These are phyloP conservation scores for Citrus maxima DNA, from an alignment of 345 rosid genomes.

Conservation along the genomic window DNA sequence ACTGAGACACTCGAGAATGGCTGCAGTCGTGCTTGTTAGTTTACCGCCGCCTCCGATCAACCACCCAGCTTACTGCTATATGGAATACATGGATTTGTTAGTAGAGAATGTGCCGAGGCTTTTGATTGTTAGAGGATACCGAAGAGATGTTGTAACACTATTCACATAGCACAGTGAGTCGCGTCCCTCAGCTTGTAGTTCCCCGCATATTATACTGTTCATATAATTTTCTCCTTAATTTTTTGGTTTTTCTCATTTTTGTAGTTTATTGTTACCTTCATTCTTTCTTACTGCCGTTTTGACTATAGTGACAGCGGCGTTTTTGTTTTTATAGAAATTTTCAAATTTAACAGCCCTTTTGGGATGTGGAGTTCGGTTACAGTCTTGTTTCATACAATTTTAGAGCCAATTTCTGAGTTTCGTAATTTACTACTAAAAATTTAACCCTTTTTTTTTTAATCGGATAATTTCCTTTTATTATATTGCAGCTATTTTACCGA, in stretches of 20 bases:
- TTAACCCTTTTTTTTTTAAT: background rate
- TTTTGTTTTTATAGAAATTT: slow-evolving; percentile 7
- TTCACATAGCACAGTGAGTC: slow-evolving; percentile 55
- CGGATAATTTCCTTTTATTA: background rate
- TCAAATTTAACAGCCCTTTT: background rate
- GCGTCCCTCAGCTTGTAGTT: slow-evolving; percentile 1
- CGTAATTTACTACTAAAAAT: background rate
- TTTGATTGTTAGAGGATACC: slow-evolving; percentile 96
- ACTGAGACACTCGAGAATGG: slow-evolving; percentile 76
- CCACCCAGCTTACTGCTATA: slow-evolving; percentile 94
- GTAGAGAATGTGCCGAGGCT: slow-evolving; percentile 94
- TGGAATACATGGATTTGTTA: slow-evolving; percentile 98
- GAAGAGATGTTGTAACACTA: slow-evolving; percentile 93
- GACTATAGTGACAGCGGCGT: background rate
- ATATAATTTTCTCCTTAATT: slow-evolving; percentile 12
- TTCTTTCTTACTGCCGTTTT: slow-evolving; percentile 28
- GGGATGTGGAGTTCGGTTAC: background rate
- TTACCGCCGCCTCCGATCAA: slow-evolving; percentile 66
- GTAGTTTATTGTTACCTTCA: slow-evolving; percentile 12
- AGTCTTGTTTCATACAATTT: background rate
- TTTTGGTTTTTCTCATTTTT: slow-evolving; percentile 22
- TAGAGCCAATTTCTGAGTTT: background rate
- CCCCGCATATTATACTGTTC: slow-evolving; percentile 16
- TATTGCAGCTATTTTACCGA: background rate
- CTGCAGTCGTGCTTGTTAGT: slow-evolving; percentile 90